These are phyloP conservation scores for Sclerotinia subarctica DNA, from an alignment of 2,329 filamentous ascomycete species.

Conservation along the genomic window DNA sequence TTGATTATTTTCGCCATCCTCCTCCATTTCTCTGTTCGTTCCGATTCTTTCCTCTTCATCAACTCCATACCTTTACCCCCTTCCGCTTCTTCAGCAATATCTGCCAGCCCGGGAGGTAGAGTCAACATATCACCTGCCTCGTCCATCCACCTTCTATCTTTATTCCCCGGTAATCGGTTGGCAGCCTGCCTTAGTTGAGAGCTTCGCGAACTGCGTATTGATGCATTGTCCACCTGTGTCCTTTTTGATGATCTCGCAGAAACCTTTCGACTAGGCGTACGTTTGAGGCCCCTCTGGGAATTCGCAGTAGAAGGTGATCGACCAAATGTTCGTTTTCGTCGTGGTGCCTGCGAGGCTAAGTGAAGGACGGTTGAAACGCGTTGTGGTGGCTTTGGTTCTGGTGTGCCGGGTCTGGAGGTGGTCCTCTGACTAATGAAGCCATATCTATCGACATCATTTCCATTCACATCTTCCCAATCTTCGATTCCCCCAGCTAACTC, in stretches of 20 bases:
- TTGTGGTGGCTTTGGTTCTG: conserved; percentile 36
- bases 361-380: conserved; percentile 37
- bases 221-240: conserved; percentile 43
- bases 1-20: conserved; percentile 60
- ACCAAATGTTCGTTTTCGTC: conserved; percentile 34
- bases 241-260: conserved; percentile 55
- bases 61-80: conserved; percentile 52
- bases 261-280: conserved; percentile 52
- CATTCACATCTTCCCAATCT: conserved; percentile 64
- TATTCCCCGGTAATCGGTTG: conserved; percentile 59
- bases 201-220: conserved; percentile 48
- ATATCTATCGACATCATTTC: conserved; percentile 62
- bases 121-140: conserved; percentile 67
- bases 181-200: conserved; percentile 53
- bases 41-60: conserved; percentile 60
- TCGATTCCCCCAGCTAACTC: conserved; percentile 59
- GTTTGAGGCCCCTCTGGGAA: conserved; percentile 29
- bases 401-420: conserved; percentile 41
- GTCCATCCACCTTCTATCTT: conserved; percentile 59
- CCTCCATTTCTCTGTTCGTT: conserved; percentile 64
- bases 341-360: conserved; percentile 35
- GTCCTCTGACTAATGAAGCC: conserved; percentile 57
- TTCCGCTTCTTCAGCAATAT: conserved; percentile 55
- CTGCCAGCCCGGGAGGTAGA: conserved; percentile 53
- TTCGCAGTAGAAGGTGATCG: conserved; percentile 32